Evolutionary conservation across 148 eudicot genomes (phyloP), one percentile per base, ranked within the genome.

Genomic region (Silene latifolia): DNA sequence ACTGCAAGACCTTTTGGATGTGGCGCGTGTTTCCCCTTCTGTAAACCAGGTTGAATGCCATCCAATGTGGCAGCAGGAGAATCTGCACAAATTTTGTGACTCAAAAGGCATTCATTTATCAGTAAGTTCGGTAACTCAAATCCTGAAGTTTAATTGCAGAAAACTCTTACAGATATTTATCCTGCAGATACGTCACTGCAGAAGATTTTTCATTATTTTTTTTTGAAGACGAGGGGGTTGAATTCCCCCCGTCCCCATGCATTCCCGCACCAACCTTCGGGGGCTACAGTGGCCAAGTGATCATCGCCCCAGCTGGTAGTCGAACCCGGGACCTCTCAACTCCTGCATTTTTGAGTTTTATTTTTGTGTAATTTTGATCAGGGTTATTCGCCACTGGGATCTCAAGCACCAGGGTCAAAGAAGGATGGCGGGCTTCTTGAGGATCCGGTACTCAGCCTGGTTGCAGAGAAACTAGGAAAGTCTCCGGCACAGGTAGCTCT

Each of bases 41-140:
- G 93, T 85, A 68, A 87, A 87, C 75, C 90, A 89, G 79, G 93
- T 89, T 32, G 93, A 89, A 79, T 89, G 88, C 67, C 90, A 89
- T 63, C 92, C 90, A 23, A 76, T 77, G 58, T 89, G 90, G 92
- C 90, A 85, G 75, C 92, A 89, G 72, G 71, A 73, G 2, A 78
- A 75, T 59, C 87, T 89, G 19, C 88, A 73, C 63, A 73, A 83
- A 62, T 75, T 85, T 54, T 89, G 92, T 63, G 78, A 76, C 65
- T 80, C 87, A 14, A 86, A 80, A 69, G 82, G 87, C 39, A 74
- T 89, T 46, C 92, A 85, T 76, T 80, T 89, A 39, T 81, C 92
- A 47, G 92, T 89, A 81, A 88, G 76, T 69, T 68, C 12, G 15
- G 29, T 47, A 17, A 9, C 14, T 48, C 29, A 35, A 35, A 35